A percentile compares a stretch with the other conserved stretches of the same genome.
phyloP scores from a whole-genome alignment of 768 basidiomycete genomes.

The Xerocomellus intermedius region DNA sequence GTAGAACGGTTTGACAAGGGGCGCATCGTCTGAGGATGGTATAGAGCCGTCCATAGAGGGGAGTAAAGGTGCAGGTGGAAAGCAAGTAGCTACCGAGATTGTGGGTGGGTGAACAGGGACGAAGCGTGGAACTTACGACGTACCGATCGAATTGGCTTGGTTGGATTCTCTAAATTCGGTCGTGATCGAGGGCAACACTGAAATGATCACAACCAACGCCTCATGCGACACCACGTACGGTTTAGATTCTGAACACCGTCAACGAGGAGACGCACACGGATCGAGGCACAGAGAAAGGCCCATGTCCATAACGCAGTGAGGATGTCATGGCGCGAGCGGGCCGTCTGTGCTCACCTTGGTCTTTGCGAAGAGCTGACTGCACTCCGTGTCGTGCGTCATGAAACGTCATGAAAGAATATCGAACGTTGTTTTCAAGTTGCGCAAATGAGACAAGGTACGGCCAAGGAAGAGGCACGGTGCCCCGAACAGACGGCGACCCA shows the following conservation, averaged over 20 bases:
- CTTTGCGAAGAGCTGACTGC: constrained; percentile 26
- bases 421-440: no score
- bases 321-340: constrained; percentile 46
- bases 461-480: no score
- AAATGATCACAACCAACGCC: not conserved
- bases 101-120: not conserved
- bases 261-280: not conserved
- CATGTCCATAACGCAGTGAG: constrained; percentile 67
- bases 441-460: no score
- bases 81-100: constrained; percentile 5
- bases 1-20: constrained; percentile 13
- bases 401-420: not conserved
- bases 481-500: no score
- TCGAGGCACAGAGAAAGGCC: constrained; percentile 56
- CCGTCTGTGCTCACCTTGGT: not conserved
- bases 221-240: not conserved
- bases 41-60: constrained; percentile 19
- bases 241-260: not conserved
- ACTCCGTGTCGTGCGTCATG: constrained; percentile 19
- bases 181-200: constrained; percentile 15
- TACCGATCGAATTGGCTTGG: constrained; percentile 30
- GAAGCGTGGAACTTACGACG: constrained; percentile 14
- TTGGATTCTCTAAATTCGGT: constrained; percentile 28
- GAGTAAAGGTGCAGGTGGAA: constrained; percentile 18
- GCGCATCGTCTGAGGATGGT: constrained; percentile 12